Evolutionary conservation across 495 filamentous ascomycete genomes (phyloP).

Genomic region (Xylaria nigripes): DNA sequence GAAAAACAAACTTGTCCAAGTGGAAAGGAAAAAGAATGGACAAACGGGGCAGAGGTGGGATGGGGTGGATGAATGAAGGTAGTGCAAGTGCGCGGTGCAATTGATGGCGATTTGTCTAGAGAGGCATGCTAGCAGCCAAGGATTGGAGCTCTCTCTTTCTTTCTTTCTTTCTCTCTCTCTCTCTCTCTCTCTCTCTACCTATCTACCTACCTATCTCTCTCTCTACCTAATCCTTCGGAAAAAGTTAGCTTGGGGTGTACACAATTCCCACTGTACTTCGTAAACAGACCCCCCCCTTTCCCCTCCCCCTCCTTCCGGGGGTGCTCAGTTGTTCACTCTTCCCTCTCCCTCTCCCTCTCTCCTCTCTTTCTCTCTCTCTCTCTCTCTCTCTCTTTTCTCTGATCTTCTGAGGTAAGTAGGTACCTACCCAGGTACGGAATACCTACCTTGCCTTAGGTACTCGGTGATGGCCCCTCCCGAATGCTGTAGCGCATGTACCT

Average conservation of each 20-base stretch:
- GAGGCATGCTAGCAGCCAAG: too few species aligned
- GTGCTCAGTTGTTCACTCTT: constrained; percentile 1
- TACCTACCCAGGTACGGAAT: too few species aligned
- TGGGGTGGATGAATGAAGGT: constrained; percentile 1
- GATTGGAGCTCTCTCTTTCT: too few species aligned
- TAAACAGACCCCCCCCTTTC: too few species aligned
- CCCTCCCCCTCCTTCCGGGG: background rate
- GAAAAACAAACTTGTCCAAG: constrained; percentile 11
- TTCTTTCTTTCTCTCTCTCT: too few species aligned
- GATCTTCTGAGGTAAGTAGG: too few species aligned
- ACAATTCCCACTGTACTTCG: constrained; percentile 1
- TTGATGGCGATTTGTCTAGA: background rate
- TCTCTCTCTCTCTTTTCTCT: too few species aligned
- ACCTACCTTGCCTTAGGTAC: too few species aligned
- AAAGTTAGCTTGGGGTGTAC: constrained; percentile 4
- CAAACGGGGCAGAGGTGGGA: background rate
- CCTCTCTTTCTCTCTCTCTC: too few species aligned
- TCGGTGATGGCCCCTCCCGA: background rate
- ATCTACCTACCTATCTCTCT: too few species aligned
- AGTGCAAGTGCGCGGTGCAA: constrained; percentile 6
- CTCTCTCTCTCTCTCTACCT: too few species aligned
- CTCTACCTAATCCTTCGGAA: constrained; percentile 2
- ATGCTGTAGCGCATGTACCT: background rate
- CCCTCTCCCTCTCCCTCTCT: too few species aligned
- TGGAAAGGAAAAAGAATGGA: constrained; percentile 3